Conservation (phyloP, 441 rosid species). For the Euphorbia celastroides region DNA sequence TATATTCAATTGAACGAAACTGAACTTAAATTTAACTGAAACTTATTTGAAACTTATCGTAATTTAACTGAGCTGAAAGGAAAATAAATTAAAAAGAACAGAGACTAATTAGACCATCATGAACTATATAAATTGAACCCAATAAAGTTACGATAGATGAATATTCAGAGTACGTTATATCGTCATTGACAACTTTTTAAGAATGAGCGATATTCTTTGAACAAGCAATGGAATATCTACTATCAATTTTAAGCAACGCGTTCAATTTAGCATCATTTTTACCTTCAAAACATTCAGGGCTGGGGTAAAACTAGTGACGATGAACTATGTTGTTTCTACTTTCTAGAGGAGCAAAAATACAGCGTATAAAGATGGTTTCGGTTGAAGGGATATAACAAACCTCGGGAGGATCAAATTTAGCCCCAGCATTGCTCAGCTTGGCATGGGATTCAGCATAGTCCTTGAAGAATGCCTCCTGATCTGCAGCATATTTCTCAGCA, state of each 20-base stretch:
- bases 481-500: slow-evolving; percentile 88
- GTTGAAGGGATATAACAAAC: slow-evolving; percentile 30
- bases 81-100: no score
- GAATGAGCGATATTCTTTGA: neutral
- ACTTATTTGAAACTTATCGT: no score
- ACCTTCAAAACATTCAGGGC: slow-evolving; percentile 9
- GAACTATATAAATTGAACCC: neutral
- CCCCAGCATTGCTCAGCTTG: slow-evolving; percentile 85
- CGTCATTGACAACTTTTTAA: neutral
- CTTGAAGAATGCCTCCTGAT: slow-evolving; percentile 75
- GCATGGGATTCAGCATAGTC: slow-evolving; percentile 97
- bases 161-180: neutral
- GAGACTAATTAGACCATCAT: no score
- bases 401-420: slow-evolving; percentile 96
- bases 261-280: neutral
- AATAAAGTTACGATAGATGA: neutral
- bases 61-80: no score
- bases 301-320: neutral
- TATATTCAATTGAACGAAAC: no score
- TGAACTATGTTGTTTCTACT: neutral
- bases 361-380: slow-evolving; percentile 9
- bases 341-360: neutral
- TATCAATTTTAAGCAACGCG: neutral
- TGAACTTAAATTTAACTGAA: no score
- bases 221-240: neutral